Percentiles rank a stretch among this genome's conserved stretches.
Evolutionary conservation across 2,329 filamentous ascomycete genomes (phyloP).

Genomic region (Aspergillaceae sp.): DNA sequence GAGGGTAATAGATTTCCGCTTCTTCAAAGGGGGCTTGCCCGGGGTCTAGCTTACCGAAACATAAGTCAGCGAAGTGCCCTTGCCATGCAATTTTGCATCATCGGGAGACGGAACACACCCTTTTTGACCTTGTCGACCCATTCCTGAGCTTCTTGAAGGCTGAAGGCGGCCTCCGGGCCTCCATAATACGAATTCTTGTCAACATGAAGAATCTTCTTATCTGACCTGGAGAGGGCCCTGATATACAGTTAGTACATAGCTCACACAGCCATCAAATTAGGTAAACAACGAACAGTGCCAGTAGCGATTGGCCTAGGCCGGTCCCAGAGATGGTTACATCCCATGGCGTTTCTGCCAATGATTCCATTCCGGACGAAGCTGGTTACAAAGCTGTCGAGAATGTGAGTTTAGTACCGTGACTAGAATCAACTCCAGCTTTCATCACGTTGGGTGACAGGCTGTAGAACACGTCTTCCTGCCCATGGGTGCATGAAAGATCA

Average conservation of each 20-base stretch:
- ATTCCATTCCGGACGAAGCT: constrained; percentile 52
- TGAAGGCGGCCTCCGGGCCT: constrained; percentile 74
- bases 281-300: constrained; percentile 56
- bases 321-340: constrained; percentile 74
- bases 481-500: constrained; percentile 11
- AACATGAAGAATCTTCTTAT: constrained; percentile 83
- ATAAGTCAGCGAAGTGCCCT: constrained; percentile 15
- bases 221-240: constrained; percentile 86
- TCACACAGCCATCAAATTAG: background rate
- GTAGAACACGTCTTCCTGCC: constrained; percentile 8
- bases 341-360: constrained; percentile 64
- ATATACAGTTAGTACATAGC: constrained; percentile 38
- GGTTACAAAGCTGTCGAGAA: constrained; percentile 11
- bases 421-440: constrained; percentile 11
- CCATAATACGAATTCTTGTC: constrained; percentile 86
- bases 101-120: constrained; percentile 19
- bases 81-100: background rate
- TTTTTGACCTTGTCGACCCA: constrained; percentile 53
- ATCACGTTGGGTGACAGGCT: constrained; percentile 15
- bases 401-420: constrained; percentile 11
- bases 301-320: constrained; percentile 67
- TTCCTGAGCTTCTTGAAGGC: constrained; percentile 66
- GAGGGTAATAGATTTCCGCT: constrained; percentile 22
- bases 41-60: constrained; percentile 22
- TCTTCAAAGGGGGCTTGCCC: constrained; percentile 31